phyloP scores from a whole-genome alignment of 345 rosid genomes.

The Balakata baccata region DNA sequence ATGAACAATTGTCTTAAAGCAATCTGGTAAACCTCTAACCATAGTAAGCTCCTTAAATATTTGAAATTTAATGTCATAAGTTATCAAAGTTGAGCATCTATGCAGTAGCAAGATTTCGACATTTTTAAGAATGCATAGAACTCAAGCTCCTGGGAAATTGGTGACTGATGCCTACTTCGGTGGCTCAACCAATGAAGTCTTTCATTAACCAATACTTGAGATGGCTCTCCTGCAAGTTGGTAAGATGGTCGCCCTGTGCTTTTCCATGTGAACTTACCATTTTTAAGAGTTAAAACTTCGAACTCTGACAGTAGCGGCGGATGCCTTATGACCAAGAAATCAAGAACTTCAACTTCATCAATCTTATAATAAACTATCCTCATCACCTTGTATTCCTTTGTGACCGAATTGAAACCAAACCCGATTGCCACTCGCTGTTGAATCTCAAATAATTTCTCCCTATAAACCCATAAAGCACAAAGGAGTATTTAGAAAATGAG shows the following conservation, averaged over 20 bases:
- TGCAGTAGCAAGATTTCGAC: conserved; percentile 30
- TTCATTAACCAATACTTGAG: too few species aligned
- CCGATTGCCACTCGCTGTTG: conserved; percentile 58
- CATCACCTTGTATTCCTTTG: conserved; percentile 56
- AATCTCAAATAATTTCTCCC: too few species aligned
- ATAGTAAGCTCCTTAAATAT: conserved; percentile 17
- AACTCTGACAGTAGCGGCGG: conserved; percentile 40
- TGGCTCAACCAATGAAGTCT: conserved; percentile 30
- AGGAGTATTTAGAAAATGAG: too few species aligned
- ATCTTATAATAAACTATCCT: conserved; percentile 52
- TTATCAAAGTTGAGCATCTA: conserved; percentile 17
- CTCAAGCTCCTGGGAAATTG: too few species aligned
- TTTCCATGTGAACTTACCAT: conserved; percentile 35
- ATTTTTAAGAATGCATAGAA: background rate
- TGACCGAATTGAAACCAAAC: conserved; percentile 48
- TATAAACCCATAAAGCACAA: too few species aligned
- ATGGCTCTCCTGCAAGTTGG: background rate
- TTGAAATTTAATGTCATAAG: conserved; percentile 15
- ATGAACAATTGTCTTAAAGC: conserved; percentile 24
- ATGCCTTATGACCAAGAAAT: conserved; percentile 28
- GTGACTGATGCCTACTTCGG: too few species aligned
- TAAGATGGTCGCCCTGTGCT: conserved; percentile 14
- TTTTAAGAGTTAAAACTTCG: conserved; percentile 48
- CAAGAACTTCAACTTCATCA: background rate
- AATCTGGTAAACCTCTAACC: background rate